Conservation (phyloP, 192 early-diverging fungal genomes). For the Coemansia sp. region DNA sequence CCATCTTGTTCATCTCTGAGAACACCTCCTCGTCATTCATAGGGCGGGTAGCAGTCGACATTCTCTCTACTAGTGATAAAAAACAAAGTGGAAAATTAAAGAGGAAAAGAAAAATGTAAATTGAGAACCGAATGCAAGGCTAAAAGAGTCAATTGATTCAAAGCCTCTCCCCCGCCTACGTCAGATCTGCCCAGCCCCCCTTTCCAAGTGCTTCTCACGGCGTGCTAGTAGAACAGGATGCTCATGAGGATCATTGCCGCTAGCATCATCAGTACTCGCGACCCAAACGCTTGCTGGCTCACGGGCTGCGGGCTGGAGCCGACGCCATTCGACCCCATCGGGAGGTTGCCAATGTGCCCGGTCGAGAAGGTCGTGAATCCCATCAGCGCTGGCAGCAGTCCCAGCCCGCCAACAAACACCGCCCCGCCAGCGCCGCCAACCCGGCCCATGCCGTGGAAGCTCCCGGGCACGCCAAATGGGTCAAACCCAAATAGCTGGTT, state of each 20-base stretch:
- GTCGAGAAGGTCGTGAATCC: conserved; percentile 48
- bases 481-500: conserved; percentile 57
- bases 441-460: conserved; percentile 54
- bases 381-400: conserved; percentile 70
- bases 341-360: conserved; percentile 8
- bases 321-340: conserved; percentile 4
- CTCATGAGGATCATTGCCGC: conserved; percentile 72
- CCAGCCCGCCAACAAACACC: conserved; percentile 67
- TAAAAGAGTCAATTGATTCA: neutral
- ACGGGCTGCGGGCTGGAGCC: conserved; percentile 28
- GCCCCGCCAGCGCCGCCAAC: conserved; percentile 29
- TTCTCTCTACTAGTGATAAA: neutral
- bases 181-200: neutral
- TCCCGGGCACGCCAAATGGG: conserved; percentile 58
- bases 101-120: conserved; percentile 7
- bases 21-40: conserved; percentile 95
- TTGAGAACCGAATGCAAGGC: neutral
- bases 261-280: conserved; percentile 80
- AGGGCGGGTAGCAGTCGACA: conserved; percentile 55
- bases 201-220: neutral
- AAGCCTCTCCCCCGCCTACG: neutral
- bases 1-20: conserved; percentile 99
- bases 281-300: conserved; percentile 75
- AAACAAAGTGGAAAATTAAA: neutral
- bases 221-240: conserved; percentile 65